Evolutionary conservation across 805 yeast genomes (phyloP).

Genomic region (Nakazawaea siamensis): DNA sequence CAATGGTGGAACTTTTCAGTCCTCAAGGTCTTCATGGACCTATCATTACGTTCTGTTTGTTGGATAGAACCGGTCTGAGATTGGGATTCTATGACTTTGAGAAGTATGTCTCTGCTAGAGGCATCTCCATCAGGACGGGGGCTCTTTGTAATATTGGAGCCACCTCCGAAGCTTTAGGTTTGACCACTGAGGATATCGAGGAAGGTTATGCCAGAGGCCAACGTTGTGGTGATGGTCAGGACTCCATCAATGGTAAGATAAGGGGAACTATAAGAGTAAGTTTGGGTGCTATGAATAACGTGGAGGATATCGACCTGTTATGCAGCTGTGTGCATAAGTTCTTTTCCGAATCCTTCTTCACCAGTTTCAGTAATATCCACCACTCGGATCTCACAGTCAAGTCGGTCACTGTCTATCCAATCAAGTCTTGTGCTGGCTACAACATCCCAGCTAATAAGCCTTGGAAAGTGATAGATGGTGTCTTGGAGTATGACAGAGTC

Average conservation of each 20-base stretch:
- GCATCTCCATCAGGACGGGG: slow-evolving; percentile 31
- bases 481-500: slow-evolving; percentile 31
- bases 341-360: slow-evolving; percentile 12
- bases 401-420: slow-evolving; percentile 27
- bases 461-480: slow-evolving; percentile 23
- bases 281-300: slow-evolving; percentile 30
- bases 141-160: slow-evolving; percentile 36
- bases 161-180: slow-evolving; percentile 18
- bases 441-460: slow-evolving; percentile 15
- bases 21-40: slow-evolving; percentile 25
- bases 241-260: slow-evolving; percentile 26
- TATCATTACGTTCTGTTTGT: slow-evolving; percentile 27
- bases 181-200: slow-evolving; percentile 21
- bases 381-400: slow-evolving; percentile 11
- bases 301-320: slow-evolving; percentile 25
- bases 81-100: slow-evolving; percentile 33
- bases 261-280: slow-evolving; percentile 35
- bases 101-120: slow-evolving; percentile 19
- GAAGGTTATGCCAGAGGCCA: slow-evolving; percentile 26
- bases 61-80: slow-evolving; percentile 15
- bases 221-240: slow-evolving; percentile 33
- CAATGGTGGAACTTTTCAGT: slow-evolving; percentile 19
- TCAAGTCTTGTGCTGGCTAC: slow-evolving; percentile 33
- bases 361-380: slow-evolving; percentile 1
- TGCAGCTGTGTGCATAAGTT: slow-evolving; percentile 19